Percentiles rank a stretch among this genome's conserved stretches.
Evolutionary conservation across 768 basidiomycete species (phyloP).

Genomic region (Ephemerocybe angulata): DNA sequence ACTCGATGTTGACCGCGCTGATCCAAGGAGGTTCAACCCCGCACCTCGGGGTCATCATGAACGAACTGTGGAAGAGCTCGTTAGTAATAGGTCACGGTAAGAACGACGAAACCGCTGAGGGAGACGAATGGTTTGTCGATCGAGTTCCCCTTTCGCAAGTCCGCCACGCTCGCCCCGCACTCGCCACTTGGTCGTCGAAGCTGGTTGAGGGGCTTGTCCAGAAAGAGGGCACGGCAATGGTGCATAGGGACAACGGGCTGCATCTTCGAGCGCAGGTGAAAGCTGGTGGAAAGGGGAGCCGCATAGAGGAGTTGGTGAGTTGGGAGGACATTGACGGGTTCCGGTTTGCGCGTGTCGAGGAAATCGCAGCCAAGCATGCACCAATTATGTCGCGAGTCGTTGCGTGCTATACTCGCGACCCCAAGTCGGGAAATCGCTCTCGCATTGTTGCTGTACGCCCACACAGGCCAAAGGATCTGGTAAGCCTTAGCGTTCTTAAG

Average conservation of each 20-base stretch:
- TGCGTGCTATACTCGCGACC: no score
- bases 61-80: not conserved
- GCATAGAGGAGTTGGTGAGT: not conserved
- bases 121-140: not conserved
- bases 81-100: not conserved
- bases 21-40: not conserved
- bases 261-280: slow-evolving; percentile 4
- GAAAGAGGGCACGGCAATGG: slow-evolving; percentile 8
- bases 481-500: no score
- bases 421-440: no score
- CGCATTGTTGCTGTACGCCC: no score
- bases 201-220: not conserved
- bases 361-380: no score
- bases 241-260: not conserved
- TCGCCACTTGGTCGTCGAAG: not conserved
- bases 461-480: no score
- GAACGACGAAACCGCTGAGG: not conserved
- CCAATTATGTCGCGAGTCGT: no score
- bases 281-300: not conserved
- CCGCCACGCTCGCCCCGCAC: not conserved
- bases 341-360: no score
- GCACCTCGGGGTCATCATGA: not conserved
- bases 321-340: slow-evolving; percentile 7
- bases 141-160: not conserved
- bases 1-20: not conserved